Base-by-base conservation (phyloP, 2,329 filamentous ascomycete species). In the Monilinia fructicola region DNA sequence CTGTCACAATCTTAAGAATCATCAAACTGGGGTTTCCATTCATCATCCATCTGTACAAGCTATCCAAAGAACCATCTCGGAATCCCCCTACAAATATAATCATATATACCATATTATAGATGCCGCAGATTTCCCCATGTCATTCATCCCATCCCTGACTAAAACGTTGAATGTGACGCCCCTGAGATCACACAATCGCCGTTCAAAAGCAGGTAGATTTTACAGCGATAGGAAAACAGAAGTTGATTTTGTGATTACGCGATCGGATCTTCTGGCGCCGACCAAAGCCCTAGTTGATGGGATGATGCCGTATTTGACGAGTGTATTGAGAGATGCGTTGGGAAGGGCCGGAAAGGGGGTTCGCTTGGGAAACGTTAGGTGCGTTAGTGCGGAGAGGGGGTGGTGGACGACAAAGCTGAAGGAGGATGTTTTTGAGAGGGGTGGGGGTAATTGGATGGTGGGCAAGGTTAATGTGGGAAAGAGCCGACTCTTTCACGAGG, bases 391-490 rank as follows among this genome's bases (percentile, higher is more conserved):
- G 12, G 90, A 90, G 74, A 84, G 91, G 67, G 85, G 85, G 12
- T 99, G 96, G 95, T 97, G 94, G 92, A 97, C 93, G 0, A 90
- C 85, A 71, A 82, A 90, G 60, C 80, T 99, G 65, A 97, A 92
- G 77, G 89, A 97, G 72, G 89, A 93, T 58, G 93, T 99, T 56
- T 93, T 88, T 84, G 80, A 87, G 54, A 86, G 91, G 59, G 93
- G 92, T 4, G 94, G 94, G 5, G 95, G 89, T 21, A 89, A 91
- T 21, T 99, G 95, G 94, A 89, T 99, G 82, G 90, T 99, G 3
- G 95, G 95, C n/a, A 98, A 97, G 78, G 92, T 93, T 69, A 99
- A 99, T 75, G 96, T 98, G 2, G 96, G 95, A 31, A 99, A 99
- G 79, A 98, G 94, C 73, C 90, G 90, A 74, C 84, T 99, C 2